A percentile compares a stretch with the other conserved stretches of the same genome.
These are phyloP conservation scores for Penicillium odoratum DNA, from an alignment of 495 filamentous ascomycete genomes.

Conservation along the genomic window DNA sequence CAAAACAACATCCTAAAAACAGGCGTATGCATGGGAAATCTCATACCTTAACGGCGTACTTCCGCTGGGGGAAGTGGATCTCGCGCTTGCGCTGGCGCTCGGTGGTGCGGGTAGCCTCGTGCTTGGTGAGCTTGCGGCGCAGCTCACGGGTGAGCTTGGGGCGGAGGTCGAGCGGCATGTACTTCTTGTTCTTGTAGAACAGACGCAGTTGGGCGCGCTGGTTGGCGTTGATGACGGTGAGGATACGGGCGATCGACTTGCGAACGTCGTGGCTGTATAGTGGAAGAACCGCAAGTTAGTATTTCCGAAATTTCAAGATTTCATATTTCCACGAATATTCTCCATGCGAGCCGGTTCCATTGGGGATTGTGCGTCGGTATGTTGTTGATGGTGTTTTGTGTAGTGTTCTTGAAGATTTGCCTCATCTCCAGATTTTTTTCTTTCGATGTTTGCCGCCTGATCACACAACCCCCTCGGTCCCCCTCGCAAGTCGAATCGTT, in stretches of 20 bases:
- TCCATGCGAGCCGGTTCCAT: conserved; percentile 10
- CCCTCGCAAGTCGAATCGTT: conserved; percentile 19
- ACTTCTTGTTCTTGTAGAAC: conserved; percentile 99
- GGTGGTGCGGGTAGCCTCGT: conserved; percentile 77
- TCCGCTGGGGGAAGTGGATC: conserved; percentile 96
- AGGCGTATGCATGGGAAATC: background rate
- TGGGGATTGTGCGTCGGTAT: conserved; percentile 1
- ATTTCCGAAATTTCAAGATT: conserved; percentile 12
- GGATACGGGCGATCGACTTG: conserved; percentile 97
- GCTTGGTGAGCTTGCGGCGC: conserved; percentile 84
- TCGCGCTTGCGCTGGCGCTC: conserved; percentile 92
- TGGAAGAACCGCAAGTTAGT: conserved; percentile 25
- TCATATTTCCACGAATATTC: background rate
- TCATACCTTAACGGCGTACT: conserved; percentile 95
- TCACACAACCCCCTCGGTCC: conserved; percentile 21
- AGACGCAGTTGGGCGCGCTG: conserved; percentile 95
- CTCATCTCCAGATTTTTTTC: conserved; percentile 9
- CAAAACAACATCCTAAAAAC: background rate
- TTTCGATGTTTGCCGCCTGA: conserved; percentile 19
- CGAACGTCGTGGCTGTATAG: conserved; percentile 87
- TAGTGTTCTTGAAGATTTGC: background rate
- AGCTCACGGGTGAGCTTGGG: conserved; percentile 96
- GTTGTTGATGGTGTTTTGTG: background rate
- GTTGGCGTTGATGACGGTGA: conserved; percentile 99
- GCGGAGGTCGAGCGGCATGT: conserved; percentile 93